phyloP scores from a whole-genome alignment of 2,329 filamentous ascomycete species.

The Colletotrichum sp. region DNA sequence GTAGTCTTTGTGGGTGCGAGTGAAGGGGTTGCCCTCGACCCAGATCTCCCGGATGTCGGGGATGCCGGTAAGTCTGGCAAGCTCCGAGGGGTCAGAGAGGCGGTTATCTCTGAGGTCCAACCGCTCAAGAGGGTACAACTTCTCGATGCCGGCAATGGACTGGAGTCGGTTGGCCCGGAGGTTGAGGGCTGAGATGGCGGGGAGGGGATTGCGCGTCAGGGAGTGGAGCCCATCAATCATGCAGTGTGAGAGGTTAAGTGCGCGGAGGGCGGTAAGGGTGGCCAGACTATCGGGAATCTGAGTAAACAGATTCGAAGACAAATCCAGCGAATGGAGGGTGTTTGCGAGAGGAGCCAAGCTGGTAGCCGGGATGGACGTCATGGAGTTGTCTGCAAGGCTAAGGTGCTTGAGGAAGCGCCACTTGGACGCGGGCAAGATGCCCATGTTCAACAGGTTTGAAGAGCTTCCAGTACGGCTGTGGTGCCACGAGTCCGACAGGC shows the following conservation, averaged over 20 bases:
- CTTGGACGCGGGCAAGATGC: slow-evolving; percentile 80
- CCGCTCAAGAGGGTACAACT: slow-evolving; percentile 84
- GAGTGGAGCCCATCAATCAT: slow-evolving; percentile 97
- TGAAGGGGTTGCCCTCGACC: slow-evolving; percentile 91
- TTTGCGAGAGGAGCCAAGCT: slow-evolving; percentile 84
- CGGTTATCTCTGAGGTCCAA: slow-evolving; percentile 91
- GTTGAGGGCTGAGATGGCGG: slow-evolving; percentile 92
- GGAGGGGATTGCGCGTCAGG: slow-evolving; percentile 81
- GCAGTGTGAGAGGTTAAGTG: slow-evolving; percentile 92
- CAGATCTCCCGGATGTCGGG: slow-evolving; percentile 93
- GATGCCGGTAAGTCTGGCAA: slow-evolving; percentile 87
- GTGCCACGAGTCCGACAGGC: slow-evolving; percentile 68
- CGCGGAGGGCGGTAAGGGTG: slow-evolving; percentile 83
- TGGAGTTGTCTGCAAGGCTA: slow-evolving; percentile 87
- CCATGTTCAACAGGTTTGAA: slow-evolving; percentile 75
- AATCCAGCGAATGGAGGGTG: slow-evolving; percentile 87
- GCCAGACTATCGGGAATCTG: slow-evolving; percentile 92
- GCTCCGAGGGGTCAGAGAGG: slow-evolving; percentile 86
- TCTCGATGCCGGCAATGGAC: slow-evolving; percentile 89
- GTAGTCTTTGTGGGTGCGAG: slow-evolving; percentile 83
- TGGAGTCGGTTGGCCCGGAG: slow-evolving; percentile 85
- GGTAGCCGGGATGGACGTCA: slow-evolving; percentile 77
- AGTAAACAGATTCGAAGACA: slow-evolving; percentile 92
- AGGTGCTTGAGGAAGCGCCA: slow-evolving; percentile 95
- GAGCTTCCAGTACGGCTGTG: slow-evolving; percentile 69